Evolutionary conservation across 1,284 basidiomycete genomes (phyloP), one percentile per base, ranked within the genome.

Genomic region (Abortiporus biennis): DNA sequence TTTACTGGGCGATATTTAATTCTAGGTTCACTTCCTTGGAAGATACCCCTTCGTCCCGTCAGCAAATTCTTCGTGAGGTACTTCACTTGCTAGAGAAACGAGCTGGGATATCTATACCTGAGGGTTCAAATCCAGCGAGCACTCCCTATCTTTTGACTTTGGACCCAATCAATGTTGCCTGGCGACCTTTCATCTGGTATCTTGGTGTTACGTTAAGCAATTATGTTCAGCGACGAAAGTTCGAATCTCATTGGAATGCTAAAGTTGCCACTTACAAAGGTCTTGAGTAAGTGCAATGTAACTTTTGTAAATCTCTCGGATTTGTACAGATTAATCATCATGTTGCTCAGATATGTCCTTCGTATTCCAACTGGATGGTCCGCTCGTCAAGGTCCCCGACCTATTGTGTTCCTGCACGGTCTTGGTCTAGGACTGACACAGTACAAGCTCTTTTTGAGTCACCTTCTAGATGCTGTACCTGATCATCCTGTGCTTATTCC

Each of bases 1-100:
- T 95, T 20, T 82, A 89, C 44, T 95, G 92, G 92, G 74, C 78
- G 11, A 80, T 87, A 51, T 93, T 83, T 63, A 84, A 83, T 50
- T 65, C 74, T 2, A 67, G 76, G 17, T 68, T 87, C 33, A 76
- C 78, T 15, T 57, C 71, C 8, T 53, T 64, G 8, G 68, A 77
- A n/a, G 46, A 63, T 16, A 55, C 81, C 8, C 62, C 79, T 2
- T 55, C 66, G 3, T 50, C 66, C 3, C 73, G 76, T 43, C 65
- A 64, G 27, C 59, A 61, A 8, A 69, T 76, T 30, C 55, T 93
- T 13, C 69, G 81, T 22, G 71, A 80, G 34, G 75, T 78, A 1
- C 52, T 86, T 8, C 68, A 71, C 22, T 62, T 85, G 43, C 59
- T 93, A 23, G 78, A 92, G 65, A 79, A 76, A 50, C 81, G 91